Base-by-base conservation (phyloP, 1,284 basidiomycete genomes). In the Ganoderma lingzhi region DNA sequence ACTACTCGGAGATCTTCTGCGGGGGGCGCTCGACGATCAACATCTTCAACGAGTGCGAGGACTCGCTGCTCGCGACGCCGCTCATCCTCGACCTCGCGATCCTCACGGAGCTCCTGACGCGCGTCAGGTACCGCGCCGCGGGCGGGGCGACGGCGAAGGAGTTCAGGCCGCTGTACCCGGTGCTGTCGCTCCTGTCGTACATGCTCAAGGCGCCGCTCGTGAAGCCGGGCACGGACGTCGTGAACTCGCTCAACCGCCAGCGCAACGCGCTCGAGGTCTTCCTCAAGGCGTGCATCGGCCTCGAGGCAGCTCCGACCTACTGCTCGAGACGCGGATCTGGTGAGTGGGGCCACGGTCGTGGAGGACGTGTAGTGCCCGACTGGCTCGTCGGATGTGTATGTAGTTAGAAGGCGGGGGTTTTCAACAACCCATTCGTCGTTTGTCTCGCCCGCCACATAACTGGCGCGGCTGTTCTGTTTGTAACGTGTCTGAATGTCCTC, bases 121-220 rank as follows among this genome's bases (percentile, higher is more conserved):
- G 98, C 72, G 88, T 99, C 81, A 85, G 91, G 79, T 99, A 98
- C 86, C 91, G 94, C 76, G 87, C 86, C 56, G 72, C 82, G 82
- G 83, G 82, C 68, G 80, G 79, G 32, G 79, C 75, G 69, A 79
- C 83, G 72, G 77, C 75, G 69, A 79, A 83, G 72, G 77, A 94
- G 59, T 97, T 95, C 83, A 84, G 90, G 75, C 92, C 93, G 0
- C 84, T 98, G 39, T 95, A 98, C 87, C 88, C 92, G 14, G 93
- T 98, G 66, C 86, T 98, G 62, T 97, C 95, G 60, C 87, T 98
- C 71, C 86, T 98, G 67, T 94, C 92, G 65, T 98, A 96, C 87
- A 97, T 97, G 96, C 92, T 97, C 84, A 97, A 98, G 88, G 97
- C 97, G 0, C 96, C 97, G 37, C 89, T 98, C 76, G 96, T 98